Evolutionary conservation across 371 early-diverging fungal genomes (phyloP).

Genomic region (Mortierella polycephala): DNA sequence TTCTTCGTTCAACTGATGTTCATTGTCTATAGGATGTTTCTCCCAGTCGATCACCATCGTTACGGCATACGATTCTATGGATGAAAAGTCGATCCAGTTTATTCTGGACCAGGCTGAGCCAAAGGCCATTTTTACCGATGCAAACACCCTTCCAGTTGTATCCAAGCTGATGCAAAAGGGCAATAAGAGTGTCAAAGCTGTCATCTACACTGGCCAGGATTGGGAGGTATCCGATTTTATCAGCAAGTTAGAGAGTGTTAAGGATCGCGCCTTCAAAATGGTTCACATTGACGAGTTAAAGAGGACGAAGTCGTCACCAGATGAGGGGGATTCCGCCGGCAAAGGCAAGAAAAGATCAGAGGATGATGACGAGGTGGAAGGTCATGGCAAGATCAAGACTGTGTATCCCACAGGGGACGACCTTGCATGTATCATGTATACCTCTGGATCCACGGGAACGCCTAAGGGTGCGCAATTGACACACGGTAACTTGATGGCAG

Average conservation of each 20-base stretch:
- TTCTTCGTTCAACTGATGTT: too few relatives aligned
- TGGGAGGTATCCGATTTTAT: constrained; percentile 33
- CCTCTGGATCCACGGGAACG: constrained; percentile 87
- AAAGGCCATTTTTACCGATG: constrained; percentile 81
- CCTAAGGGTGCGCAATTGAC: constrained; percentile 78
- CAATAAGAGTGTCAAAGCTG: constrained; percentile 55
- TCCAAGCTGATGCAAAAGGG: constrained; percentile 55
- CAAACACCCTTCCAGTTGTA: constrained; percentile 69
- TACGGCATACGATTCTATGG: constrained; percentile 93
- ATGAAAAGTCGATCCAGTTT: constrained; percentile 78
- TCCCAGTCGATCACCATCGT: constrained; percentile 77
- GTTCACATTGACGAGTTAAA: constrained; percentile 54
- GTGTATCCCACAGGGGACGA: constrained; percentile 70
- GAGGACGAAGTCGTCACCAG: constrained; percentile 13
- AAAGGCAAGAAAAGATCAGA: constrained; percentile 20
- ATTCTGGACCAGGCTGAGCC: constrained; percentile 79
- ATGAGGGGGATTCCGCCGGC: background rate
- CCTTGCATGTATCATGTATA: constrained; percentile 89
- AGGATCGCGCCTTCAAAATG: constrained; percentile 27
- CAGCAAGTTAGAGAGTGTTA: constrained; percentile 33
- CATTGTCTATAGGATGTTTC: constrained; percentile 64
- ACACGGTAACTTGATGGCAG: constrained; percentile 79
- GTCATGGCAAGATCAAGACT: constrained; percentile 17
- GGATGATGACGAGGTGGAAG: constrained; percentile 3
- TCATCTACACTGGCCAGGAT: constrained; percentile 71